phyloP scores from a whole-genome alignment of 1,284 basidiomycete genomes.

The Ustilago curta region DNA sequence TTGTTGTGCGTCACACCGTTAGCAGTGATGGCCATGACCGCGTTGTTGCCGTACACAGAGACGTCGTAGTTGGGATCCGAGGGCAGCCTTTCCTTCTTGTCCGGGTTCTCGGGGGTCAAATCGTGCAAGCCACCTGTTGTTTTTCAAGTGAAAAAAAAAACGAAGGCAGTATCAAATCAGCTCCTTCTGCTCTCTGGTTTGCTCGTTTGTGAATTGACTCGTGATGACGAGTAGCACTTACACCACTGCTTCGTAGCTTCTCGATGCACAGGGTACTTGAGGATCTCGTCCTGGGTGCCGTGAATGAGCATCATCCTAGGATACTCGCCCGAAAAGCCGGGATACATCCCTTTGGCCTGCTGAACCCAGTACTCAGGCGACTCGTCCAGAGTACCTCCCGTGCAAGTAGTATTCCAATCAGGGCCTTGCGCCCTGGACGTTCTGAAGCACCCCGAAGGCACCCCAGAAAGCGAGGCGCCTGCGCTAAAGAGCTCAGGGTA shows the following conservation, averaged over 20 bases:
- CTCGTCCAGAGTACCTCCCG: constrained; percentile 11
- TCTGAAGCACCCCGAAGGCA: constrained; percentile 10
- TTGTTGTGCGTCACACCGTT: constrained; percentile 1
- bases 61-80: constrained; percentile 22
- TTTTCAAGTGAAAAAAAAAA: too few relatives aligned
- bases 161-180: too few relatives aligned
- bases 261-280: background rate
- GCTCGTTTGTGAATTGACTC: too few relatives aligned
- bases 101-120: constrained; percentile 6
- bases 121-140: constrained; percentile 7
- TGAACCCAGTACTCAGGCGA: constrained; percentile 17
- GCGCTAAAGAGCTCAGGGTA: constrained; percentile 23
- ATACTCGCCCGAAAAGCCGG: background rate
- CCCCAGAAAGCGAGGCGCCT: background rate
- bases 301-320: background rate
- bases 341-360: constrained; percentile 20
- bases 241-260: constrained; percentile 17
- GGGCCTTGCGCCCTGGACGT: constrained; percentile 2
- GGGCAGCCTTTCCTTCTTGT: constrained; percentile 14
- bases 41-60: constrained; percentile 15
- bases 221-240: too few relatives aligned
- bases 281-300: background rate
- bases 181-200: too few relatives aligned
- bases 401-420: constrained; percentile 27
- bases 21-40: background rate